A percentile compares a stretch with the other conserved stretches of the same genome.
Conservation (phyloP, 805 yeast species). For the Yamadazyma sp. region DNA sequence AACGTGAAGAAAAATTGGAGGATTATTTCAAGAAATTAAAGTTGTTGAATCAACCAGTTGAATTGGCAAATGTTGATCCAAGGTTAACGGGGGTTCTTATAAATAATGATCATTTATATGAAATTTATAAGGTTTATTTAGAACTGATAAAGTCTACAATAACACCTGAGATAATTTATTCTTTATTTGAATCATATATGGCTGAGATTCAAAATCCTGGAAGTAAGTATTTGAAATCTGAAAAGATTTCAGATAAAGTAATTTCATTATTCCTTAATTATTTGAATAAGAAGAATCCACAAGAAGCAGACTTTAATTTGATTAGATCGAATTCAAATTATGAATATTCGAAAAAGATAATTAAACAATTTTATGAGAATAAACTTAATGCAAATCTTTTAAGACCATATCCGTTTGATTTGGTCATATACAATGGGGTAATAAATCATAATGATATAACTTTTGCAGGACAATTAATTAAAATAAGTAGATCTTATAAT, state of each 20-base stretch:
- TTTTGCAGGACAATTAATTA: constrained; percentile 31
- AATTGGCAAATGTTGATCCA: constrained; percentile 28
- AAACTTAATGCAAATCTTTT: constrained; percentile 10
- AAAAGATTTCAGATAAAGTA: constrained; percentile 7
- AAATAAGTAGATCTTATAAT: constrained; percentile 20
- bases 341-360: constrained; percentile 26
- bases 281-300: constrained; percentile 22
- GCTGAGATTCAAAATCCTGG: background rate
- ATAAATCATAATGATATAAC: constrained; percentile 28
- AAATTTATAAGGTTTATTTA: constrained; percentile 24
- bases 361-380: constrained; percentile 19
- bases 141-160: too few relatives aligned
- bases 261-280: constrained; percentile 21
- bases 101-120: constrained; percentile 7
- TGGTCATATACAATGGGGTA: constrained; percentile 30
- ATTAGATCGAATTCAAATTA: constrained; percentile 12
- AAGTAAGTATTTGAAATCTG: background rate
- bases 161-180: constrained; percentile 14
- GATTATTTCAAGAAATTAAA: constrained; percentile 24
- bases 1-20: constrained; percentile 13
- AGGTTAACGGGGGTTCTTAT: constrained; percentile 8
- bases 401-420: constrained; percentile 24
- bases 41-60: constrained; percentile 12
- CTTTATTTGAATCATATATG: constrained; percentile 21
- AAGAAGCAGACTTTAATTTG: constrained; percentile 16